Base-by-base conservation (phyloP, 2,329 filamentous ascomycete genomes). In the Paramyrothecium sp. region DNA sequence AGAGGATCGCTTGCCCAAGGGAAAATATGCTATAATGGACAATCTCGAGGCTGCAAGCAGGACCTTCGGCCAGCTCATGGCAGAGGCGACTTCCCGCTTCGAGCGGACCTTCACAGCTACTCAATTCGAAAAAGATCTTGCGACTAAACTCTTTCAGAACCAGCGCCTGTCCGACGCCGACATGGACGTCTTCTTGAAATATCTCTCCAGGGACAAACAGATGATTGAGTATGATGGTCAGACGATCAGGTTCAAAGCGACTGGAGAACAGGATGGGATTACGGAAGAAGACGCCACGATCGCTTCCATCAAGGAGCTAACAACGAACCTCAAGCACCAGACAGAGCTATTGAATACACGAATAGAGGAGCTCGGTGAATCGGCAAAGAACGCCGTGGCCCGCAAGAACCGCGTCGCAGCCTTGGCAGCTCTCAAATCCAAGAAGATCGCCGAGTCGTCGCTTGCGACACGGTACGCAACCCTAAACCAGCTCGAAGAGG, bases 271-370 rank as follows among this genome's bases (percentile, higher is more conserved):
- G 49, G 58, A 68, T 1, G 64, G 65, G 0, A 88, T 98, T 61
- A 90, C 90, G 1, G 78, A 87, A 57, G 89, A 96, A 65, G 95
- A 99, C 74, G 78, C 80, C 4, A 89, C 91, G 1, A 91, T 97
- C 60, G 92, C 92, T 1, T 89, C 89, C 19, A 83, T 99, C 11
- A 94, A 93, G 67, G 86, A 90, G 23, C 81, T 97, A 12, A 89
- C 92, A 26, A 79, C 84, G 46, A 89, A 89, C 53, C 81, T 99
- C 17, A 87, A 89, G 60, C 83, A 87, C 20, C 86, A 97, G 59
- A 88, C 92, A 17, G 74, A 81, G 8, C 80, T 87, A 1, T 81
- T 98, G 44, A 83, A 81, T 53, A 76, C 76, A 11, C 89, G 92
- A 60, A 80, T 95, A 53, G 82, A 88, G 2, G 80, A 83, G 26